Evolutionary conservation across 352 stramenopile genomes (phyloP), one percentile per base, ranked within the genome.

Genomic region (Saprolegnia parasitica): DNA sequence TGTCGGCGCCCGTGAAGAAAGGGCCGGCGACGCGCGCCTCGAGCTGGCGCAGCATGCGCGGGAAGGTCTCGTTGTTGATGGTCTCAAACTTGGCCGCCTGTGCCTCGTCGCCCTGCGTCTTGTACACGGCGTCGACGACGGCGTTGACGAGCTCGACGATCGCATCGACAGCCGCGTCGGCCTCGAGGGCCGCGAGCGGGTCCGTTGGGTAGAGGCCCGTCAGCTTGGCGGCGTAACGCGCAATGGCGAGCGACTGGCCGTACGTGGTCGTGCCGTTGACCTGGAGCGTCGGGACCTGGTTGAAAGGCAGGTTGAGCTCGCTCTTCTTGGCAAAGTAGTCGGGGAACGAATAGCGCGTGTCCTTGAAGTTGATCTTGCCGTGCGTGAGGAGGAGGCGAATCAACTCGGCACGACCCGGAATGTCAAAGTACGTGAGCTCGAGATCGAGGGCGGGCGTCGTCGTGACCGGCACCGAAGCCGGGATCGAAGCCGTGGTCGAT

Each of bases 181-280:
- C 76, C n/a, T 78, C 74, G 23, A 93, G 83, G 63, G 76, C 79
- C 23, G 83, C 47, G 8, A 84, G 60, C 23, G 77, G 68, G 64
- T 89, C 75, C 15, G 73, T 47, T 29, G 88, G 86, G 64, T 89
- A 89, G 11, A 93, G 49, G 0, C 83, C 84, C n/a, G 67, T 57
- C 20, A 90, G 54, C 35, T 81, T 79, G 26, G 77, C 81, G 2
- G 80, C 80, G 60, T 89, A 89, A 15, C 80, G 76, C 0, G 78
- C 76, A 26, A 89, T 81, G 18, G 81, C 81, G 61, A 88, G 77
- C 26, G 76, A 86, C 73, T 91, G 83, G 20, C 74, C 67, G 72
- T 85, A 91, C 21, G 66, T 76, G 6, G 37, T 75, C 45, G 76
- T 76, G n/a, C n/a, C n/a, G 49, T 89, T 72, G 26, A 88, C 74